These are phyloP conservation scores for Dentipellis sp. DNA, from an alignment of 768 basidiomycete genomes.

Conservation along the genomic window DNA sequence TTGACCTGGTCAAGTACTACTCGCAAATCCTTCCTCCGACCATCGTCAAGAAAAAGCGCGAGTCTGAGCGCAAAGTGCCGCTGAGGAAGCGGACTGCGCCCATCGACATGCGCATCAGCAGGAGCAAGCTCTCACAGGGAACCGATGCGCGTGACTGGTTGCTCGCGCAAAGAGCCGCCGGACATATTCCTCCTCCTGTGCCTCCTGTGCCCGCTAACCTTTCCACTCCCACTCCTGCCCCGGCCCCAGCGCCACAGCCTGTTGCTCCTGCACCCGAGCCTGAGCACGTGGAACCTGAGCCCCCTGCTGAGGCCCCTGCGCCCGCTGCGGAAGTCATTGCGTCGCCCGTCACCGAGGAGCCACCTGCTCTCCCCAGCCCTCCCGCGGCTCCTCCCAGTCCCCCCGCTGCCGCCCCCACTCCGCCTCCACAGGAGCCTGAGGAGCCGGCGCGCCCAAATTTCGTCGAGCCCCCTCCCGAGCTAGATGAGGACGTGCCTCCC, in stretches of 20 bases:
- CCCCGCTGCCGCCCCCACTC: constrained; percentile 12
- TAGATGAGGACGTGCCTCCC: constrained; percentile 37
- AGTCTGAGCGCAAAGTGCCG: constrained; percentile 79
- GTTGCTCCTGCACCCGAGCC: constrained; percentile 7
- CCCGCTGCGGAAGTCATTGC: constrained; percentile 1
- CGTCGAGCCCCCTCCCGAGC: constrained; percentile 56
- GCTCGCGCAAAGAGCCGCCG: constrained; percentile 41
- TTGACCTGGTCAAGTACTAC: constrained; percentile 77
- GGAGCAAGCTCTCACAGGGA: constrained; percentile 65
- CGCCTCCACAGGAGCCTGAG: constrained; percentile 10
- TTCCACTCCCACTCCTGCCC: constrained; percentile 19
- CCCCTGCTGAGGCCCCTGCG: background rate
- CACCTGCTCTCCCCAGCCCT: background rate
- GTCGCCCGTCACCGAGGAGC: background rate
- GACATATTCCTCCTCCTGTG: constrained; percentile 16
- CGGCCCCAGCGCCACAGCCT: constrained; percentile 18
- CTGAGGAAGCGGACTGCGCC: constrained; percentile 80
- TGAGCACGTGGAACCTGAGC: constrained; percentile 3
- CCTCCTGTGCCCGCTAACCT: constrained; percentile 4
- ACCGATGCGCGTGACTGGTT: constrained; percentile 63
- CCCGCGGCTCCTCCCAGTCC: background rate
- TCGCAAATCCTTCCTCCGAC: constrained; percentile 68
- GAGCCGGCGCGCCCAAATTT: constrained; percentile 36
- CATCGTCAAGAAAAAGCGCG: constrained; percentile 77
- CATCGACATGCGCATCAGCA: constrained; percentile 81